These are phyloP conservation scores for Rhodotorula diobovata DNA, from an alignment of 768 basidiomycete species.

Conservation along the genomic window DNA sequence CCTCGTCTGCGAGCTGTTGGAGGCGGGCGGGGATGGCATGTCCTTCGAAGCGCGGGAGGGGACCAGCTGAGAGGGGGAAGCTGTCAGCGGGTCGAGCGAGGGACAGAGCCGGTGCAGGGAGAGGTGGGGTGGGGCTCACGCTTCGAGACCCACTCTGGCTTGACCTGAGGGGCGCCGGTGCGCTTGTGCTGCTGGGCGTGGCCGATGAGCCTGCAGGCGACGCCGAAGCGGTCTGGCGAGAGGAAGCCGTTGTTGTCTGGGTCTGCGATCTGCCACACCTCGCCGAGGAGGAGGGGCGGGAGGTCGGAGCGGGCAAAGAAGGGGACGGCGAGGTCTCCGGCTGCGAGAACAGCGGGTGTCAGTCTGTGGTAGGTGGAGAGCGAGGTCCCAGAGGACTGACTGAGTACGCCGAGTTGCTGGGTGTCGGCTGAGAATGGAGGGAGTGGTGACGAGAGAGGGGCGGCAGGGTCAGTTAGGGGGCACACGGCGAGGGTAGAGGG, in stretches of 20 bases:
- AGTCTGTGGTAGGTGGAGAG: not conserved
- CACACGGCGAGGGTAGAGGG: not conserved
- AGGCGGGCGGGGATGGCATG: conserved; percentile 55
- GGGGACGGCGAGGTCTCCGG: conserved; percentile 84
- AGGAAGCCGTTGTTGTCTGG: conserved; percentile 90
- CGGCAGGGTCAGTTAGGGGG: not conserved
- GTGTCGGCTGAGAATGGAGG: conserved; percentile 57
- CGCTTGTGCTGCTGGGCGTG: conserved; percentile 73
- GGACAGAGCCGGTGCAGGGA: no score
- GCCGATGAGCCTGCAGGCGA: conserved; percentile 84
- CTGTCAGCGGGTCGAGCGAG: no score
- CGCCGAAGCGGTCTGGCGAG: conserved; percentile 76
- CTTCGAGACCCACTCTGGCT: conserved; percentile 58
- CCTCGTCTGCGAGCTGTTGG: conserved; percentile 51
- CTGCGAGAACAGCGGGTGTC: conserved; percentile 23
- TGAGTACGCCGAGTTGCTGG: conserved; percentile 74
- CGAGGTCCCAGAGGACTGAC: conserved; percentile 11
- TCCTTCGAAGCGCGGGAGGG: conserved; percentile 73
- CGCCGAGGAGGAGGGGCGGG: conserved; percentile 66
- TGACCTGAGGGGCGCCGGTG: conserved; percentile 50
- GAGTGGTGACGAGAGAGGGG: not conserved
- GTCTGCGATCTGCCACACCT: conserved; percentile 91
- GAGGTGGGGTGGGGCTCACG: conserved; percentile 54
- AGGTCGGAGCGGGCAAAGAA: conserved; percentile 80
- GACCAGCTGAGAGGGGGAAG: conserved; percentile 60